These are phyloP conservation scores for Globisporangium carolinianum DNA, from an alignment of 352 stramenopile genomes.

Conservation along the genomic window DNA sequence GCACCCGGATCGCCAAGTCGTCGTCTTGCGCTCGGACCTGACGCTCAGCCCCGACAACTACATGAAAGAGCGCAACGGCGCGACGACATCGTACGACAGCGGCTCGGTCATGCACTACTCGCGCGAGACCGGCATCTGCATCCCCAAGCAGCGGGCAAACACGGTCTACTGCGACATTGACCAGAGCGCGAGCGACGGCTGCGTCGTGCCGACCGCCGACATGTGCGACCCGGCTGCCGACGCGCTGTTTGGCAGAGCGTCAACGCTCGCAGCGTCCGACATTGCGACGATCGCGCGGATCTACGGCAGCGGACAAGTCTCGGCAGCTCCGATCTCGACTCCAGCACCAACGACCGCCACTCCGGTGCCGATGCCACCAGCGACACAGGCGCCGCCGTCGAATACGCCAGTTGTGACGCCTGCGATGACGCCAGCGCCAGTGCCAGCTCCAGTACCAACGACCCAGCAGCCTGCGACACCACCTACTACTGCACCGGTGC, in stretches of 20 bases:
- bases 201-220: slow-evolving; percentile 14
- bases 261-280: slow-evolving; percentile 11
- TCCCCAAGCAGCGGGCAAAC: slow-evolving; percentile 19
- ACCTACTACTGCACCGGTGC: neutral
- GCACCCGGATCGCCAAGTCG: slow-evolving; percentile 33
- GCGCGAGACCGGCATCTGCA: slow-evolving; percentile 30
- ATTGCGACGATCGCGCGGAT: slow-evolving; percentile 18
- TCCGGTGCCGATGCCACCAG: slow-evolving; percentile 2
- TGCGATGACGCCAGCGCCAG: neutral
- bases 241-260: slow-evolving; percentile 8
- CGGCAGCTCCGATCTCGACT: slow-evolving; percentile 2
- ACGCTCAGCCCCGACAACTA: slow-evolving; percentile 49
- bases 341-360: neutral
- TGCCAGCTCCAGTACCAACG: neutral
- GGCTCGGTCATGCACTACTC: slow-evolving; percentile 44
- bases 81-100: slow-evolving; percentile 25
- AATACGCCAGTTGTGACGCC: slow-evolving; percentile 1
- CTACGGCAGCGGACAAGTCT: slow-evolving; percentile 7
- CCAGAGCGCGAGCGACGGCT: slow-evolving; percentile 19
- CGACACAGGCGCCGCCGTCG: neutral
- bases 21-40: slow-evolving; percentile 31
- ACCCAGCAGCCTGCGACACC: too few species aligned
- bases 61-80: slow-evolving; percentile 22
- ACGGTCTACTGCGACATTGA: slow-evolving; percentile 32
- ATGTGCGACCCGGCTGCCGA: slow-evolving; percentile 11